A percentile compares a stretch with the other conserved stretches of the same genome.
These are phyloP conservation scores for Byssothecium circinans DNA, from an alignment of 2,329 filamentous ascomycete species.

Conservation along the genomic window DNA sequence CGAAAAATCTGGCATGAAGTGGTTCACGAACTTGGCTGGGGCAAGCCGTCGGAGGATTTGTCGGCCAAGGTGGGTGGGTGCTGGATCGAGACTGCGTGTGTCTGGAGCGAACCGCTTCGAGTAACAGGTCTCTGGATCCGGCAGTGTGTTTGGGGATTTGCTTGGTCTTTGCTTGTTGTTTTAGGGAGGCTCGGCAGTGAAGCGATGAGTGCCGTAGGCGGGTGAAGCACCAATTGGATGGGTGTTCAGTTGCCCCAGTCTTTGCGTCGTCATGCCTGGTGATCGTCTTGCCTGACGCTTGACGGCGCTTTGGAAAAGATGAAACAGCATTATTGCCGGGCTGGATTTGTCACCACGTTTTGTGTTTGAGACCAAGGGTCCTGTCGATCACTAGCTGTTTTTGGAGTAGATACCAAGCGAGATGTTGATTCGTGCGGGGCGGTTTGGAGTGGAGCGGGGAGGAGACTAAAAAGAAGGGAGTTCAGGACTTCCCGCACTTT, in stretches of 20 bases:
- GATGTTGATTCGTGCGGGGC: constrained; percentile 9
- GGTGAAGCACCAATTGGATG: neutral
- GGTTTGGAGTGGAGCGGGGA: neutral
- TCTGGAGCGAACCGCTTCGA: no score
- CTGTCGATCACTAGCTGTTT: constrained; percentile 1
- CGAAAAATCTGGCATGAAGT: constrained; percentile 1
- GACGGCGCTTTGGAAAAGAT: no score
- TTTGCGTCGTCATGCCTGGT: neutral
- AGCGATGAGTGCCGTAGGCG: neutral
- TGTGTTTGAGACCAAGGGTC: constrained; percentile 4
- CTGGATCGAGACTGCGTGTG: neutral
- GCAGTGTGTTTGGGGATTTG: no score
- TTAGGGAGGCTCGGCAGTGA: neutral
- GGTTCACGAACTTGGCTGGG: constrained; percentile 9
- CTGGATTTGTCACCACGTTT: constrained; percentile 2
- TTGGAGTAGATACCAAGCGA: constrained; percentile 10
- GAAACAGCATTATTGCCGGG: neutral
- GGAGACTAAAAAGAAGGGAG: neutral
- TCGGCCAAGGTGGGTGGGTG: neutral
- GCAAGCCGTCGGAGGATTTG: constrained; percentile 15
- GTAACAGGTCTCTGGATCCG: no score
- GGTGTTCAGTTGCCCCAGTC: neutral
- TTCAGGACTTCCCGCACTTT: neutral
- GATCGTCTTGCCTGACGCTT: no score
- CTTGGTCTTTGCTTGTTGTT: neutral